These are phyloP conservation scores for Diaporthe ilicicola DNA, from an alignment of 2,329 filamentous ascomycete species.

Conservation along the genomic window DNA sequence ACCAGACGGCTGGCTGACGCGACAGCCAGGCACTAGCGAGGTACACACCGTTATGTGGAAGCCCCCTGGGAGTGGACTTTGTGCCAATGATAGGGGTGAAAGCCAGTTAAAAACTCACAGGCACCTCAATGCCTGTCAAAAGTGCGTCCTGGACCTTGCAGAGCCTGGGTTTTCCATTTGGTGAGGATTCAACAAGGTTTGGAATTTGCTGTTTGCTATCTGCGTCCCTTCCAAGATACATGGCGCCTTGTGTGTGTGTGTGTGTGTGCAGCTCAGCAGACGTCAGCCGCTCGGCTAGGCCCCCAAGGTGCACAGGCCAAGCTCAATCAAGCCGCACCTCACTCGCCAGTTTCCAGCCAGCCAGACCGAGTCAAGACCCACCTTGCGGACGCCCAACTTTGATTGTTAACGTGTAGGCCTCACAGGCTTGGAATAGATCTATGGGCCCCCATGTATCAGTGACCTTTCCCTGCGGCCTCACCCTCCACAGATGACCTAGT, in stretches of 20 bases:
- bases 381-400: neutral
- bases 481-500: neutral
- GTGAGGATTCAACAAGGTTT: neutral
- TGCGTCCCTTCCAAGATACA: neutral
- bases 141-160: neutral
- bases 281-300: conserved; percentile 3
- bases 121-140: neutral
- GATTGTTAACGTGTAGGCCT: neutral
- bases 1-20: neutral
- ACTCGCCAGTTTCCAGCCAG: neutral
- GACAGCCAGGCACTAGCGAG: neutral
- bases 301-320: neutral
- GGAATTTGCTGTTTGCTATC: neutral
- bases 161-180: neutral
- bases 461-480: neutral
- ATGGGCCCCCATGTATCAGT: conserved; percentile 5
- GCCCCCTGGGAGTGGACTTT: too few relatives aligned
- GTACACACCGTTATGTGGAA: neutral
- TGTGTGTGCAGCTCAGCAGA: neutral
- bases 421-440: neutral
- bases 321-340: neutral
- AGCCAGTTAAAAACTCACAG: neutral
- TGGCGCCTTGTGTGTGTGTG: neutral
- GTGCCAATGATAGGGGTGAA: too few relatives aligned
- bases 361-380: neutral